Evolutionary conservation across 108 stramenopile species (phyloP), one percentile per base, ranked within the genome.

Genomic region (Bacterosira constricta): DNA sequence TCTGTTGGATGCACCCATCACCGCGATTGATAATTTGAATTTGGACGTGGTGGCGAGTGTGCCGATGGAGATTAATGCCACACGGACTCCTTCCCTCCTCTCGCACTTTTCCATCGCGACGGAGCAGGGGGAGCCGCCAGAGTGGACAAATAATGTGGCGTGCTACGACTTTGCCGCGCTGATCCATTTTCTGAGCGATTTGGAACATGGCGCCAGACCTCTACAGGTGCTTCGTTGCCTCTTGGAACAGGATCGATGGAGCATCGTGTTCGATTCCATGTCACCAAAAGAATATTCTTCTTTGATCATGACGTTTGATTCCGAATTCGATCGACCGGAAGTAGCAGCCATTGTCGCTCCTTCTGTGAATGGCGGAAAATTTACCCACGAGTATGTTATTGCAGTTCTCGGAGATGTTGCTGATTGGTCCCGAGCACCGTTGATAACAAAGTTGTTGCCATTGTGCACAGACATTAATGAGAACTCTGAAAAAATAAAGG

Each of bases 361-460:
- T 3, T 13, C 49, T 42, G 42, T 66, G 9, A 45, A 42, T 7
- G 75, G 71, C 2, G 69, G 39, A 46, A 63, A 62, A 17, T 84
- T 84, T 34, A 84, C 79, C 0, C 80, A 75, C 36, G 69, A 68
- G 20, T 77, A 76, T 71, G 69, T 69, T 32, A 75, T 70, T 12
- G 69, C 74, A 2, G 83, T 75, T 12, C 34, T 84, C 11, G 32
- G 30, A 18, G 70, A 67, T 41, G 50, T 62, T 7, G 13, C 79
- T 20, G 62, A 45, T 1, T 71, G 69, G 69, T 67, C 66, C 18
- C 79, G 83, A 6, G 47, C 75, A 1, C 54, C 53, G 27, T 66
- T 75, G 69, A 56, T 75, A 0, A 50, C 66, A 63, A 56, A 55
- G 37, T 21, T 84, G 12, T 32, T 80, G 6, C 64, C 83, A 12